Base-by-base conservation (phyloP, 2,329 filamentous ascomycete species). In the Emmonsiellopsis sp. region DNA sequence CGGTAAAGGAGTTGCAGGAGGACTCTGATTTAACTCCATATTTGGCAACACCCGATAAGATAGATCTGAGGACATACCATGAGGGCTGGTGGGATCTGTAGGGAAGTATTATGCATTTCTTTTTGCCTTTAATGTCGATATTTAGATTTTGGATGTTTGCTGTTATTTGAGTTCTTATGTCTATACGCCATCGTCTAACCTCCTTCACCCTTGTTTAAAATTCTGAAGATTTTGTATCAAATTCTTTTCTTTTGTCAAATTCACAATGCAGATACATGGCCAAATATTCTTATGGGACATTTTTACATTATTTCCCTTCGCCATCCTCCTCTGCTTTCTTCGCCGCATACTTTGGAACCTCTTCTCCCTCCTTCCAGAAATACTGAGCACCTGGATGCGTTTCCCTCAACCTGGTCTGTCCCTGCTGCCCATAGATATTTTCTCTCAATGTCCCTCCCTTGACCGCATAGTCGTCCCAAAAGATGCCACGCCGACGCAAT, bases 11-110 rank as follows among this genome's bases (percentile, higher is more conserved):
- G 65, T 59, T 70, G 16, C 76, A 80, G 37, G 69, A 73, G 5
- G 70, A 71, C n/a, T 71, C 73, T 3, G 83, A 87, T 60, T 71
- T 86, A 63, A 85, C 82, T 9, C 71, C 77, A 8, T 87, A 88
- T 73, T 65, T 89, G 53, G 78, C 71, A 58, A 60, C 76, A 32
- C 79, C 79, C 0, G 74, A 74, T 37, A 72, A 79, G 35, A 73
- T 83, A 41, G 81, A 87, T 63, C 67, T 89, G 56, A 75, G 76
- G 58, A 76, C 80, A 44, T 64, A 86, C 50, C 80, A 88, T 64
- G 86, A 89, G 73, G 76, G 76, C 15, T 89, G 85, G 85, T 87
- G 79, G 76, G 75, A 76, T 67, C 61, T 73, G 48, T 71, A 38
- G 35, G 20, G 35, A 38, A 38, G 35, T 38, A 38, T 38, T n/a